phyloP scores from a whole-genome alignment of 352 stramenopile species.

The Aphanomyces astaci region DNA sequence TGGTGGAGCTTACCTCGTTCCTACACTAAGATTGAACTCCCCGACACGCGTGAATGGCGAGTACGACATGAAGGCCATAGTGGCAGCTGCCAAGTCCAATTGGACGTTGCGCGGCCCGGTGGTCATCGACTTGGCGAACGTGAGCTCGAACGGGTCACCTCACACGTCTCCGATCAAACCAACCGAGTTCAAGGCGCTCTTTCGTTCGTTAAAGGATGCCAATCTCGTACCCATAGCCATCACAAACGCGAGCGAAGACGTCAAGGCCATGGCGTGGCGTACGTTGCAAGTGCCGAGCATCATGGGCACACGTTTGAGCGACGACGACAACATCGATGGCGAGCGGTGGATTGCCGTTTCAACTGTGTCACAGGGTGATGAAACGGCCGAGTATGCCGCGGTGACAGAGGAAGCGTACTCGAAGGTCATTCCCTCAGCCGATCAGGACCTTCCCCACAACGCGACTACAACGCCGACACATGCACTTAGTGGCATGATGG shows the following conservation, averaged over 20 bases:
- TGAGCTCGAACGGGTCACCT: conserved; percentile 23
- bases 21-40: background rate
- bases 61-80: conserved; percentile 18
- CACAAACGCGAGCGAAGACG: conserved; percentile 79
- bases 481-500: conserved; percentile 28
- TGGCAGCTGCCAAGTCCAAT: background rate
- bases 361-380: background rate
- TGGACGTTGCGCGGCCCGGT: conserved; percentile 22
- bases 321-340: background rate
- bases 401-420: background rate
- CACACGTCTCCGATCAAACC: conserved; percentile 14
- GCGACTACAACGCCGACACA: background rate
- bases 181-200: conserved; percentile 1
- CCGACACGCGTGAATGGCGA: conserved; percentile 8
- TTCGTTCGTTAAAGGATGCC: background rate
- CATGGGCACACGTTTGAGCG: conserved; percentile 55
- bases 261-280: conserved; percentile 51
- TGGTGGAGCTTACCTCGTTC: conserved; percentile 18
- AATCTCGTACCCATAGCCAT: conserved; percentile 55
- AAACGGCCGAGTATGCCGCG: background rate
- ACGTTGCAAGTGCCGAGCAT: conserved; percentile 58
- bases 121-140: conserved; percentile 13
- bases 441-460: too few species aligned
- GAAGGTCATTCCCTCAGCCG: too few species aligned
- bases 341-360: background rate